Evolutionary conservation across 129 eudicot genomes (phyloP).

Genomic region (Cynara cardunculus): DNA sequence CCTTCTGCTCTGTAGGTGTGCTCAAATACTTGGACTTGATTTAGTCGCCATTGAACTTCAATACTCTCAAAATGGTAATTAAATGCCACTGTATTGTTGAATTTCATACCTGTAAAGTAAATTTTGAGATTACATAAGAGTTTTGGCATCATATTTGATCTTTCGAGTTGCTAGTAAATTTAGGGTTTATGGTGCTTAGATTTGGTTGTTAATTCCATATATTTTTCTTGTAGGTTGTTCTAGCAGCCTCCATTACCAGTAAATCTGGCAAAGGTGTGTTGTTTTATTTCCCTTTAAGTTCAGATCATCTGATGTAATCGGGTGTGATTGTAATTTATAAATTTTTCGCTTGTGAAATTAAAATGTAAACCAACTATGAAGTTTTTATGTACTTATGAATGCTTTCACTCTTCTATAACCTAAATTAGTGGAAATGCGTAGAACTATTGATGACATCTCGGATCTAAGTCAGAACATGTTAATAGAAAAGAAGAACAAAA

Average conservation of each 20-base stretch:
- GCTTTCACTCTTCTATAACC: not conserved
- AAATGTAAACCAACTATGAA: not conserved
- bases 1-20: constrained; percentile 10
- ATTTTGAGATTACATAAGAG: not conserved
- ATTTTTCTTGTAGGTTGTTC: constrained; percentile 62
- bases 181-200: constrained; percentile 20
- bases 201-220: constrained; percentile 4
- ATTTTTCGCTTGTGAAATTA: not conserved
- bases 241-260: constrained; percentile 83
- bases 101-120: not conserved
- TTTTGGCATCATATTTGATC: constrained; percentile 7
- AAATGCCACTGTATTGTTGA: not conserved
- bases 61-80: constrained; percentile 30
- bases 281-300: not conserved
- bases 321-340: not conserved
- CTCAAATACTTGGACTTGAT: constrained; percentile 4
- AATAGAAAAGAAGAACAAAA: not conserved
- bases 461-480: not conserved
- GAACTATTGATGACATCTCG: not conserved
- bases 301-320: not conserved
- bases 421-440: not conserved
- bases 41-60: constrained; percentile 19
- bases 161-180: not conserved
- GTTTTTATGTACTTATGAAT: not conserved
- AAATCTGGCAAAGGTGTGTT: constrained; percentile 91